Conservation (phyloP, 495 filamentous ascomycete genomes). For the Penicillium salamii region DNA sequence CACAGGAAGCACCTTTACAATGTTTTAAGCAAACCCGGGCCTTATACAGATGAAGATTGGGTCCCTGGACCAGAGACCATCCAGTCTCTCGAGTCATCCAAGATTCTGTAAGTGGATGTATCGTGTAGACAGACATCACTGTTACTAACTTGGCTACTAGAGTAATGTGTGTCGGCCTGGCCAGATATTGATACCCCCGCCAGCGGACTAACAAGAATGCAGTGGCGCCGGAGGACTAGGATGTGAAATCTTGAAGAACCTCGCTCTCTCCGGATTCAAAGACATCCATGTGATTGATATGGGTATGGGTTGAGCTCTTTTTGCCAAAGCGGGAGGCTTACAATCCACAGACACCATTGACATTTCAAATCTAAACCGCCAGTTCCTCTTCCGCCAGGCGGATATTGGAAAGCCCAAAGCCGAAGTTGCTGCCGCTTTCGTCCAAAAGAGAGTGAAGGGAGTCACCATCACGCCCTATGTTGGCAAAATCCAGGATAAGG, state of each 20-base stretch:
- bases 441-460: constrained; percentile 81
- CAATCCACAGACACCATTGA: constrained; percentile 79
- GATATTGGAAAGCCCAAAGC: constrained; percentile 96
- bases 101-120: constrained; percentile 59
- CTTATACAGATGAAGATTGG: constrained; percentile 72
- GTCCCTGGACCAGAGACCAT: constrained; percentile 61
- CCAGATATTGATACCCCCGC: neutral
- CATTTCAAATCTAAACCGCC: constrained; percentile 95
- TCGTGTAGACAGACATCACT: neutral
- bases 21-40: constrained; percentile 70
- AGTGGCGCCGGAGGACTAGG: constrained; percentile 94
- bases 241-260: constrained; percentile 95
- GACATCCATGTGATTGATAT: constrained; percentile 99
- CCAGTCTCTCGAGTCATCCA: constrained; percentile 57
- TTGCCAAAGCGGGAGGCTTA: constrained; percentile 9
- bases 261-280: constrained; percentile 92
- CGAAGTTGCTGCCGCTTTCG: constrained; percentile 86
- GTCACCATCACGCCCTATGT: constrained; percentile 92
- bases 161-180: constrained; percentile 32
- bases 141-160: constrained; percentile 25
- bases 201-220: constrained; percentile 7
- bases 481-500: constrained; percentile 94
- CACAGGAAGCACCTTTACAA: constrained; percentile 76
- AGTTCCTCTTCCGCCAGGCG: constrained; percentile 90
- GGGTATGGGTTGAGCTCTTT: constrained; percentile 49